Evolutionary conservation across 257 asterid genomes (phyloP).

Genomic region (Ballota nigra): DNA sequence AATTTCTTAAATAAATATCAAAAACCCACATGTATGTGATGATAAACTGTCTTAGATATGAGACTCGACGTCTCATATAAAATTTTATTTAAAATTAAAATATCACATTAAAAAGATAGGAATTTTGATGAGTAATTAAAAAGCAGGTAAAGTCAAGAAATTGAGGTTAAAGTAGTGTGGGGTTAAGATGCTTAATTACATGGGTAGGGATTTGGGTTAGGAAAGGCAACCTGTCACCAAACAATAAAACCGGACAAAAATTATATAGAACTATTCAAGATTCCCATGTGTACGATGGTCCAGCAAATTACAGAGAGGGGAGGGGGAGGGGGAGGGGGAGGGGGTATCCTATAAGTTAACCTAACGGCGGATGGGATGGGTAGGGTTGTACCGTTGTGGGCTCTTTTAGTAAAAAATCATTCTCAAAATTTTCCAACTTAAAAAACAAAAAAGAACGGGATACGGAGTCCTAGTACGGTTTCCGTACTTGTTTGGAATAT

Average conservation of each 20-base stretch:
- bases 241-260: conserved; percentile 13
- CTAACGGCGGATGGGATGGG: background rate
- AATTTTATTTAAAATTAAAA: too few species aligned
- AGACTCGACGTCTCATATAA: too few species aligned
- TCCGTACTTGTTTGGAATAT: conserved; percentile 25
- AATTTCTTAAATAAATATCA: too few species aligned
- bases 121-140: too few species aligned
- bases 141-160: too few species aligned
- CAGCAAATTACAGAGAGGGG: background rate
- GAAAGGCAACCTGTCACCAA: conserved; percentile 19
- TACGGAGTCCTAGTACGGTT: conserved; percentile 36
- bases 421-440: background rate
- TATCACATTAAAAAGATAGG: too few species aligned
- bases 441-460: conserved; percentile 28
- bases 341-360: too few species aligned
- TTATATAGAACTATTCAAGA: background rate
- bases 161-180: background rate
- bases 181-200: background rate
- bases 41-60: too few species aligned
- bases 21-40: too few species aligned
- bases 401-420: background rate
- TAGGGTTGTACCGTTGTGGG: background rate
- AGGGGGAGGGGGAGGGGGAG: too few species aligned
- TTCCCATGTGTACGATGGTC: conserved; percentile 4
- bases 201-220: background rate